Evolutionary conservation across 176 grass and related monocot species (phyloP).

Genomic region (Oryza coarctata): DNA sequence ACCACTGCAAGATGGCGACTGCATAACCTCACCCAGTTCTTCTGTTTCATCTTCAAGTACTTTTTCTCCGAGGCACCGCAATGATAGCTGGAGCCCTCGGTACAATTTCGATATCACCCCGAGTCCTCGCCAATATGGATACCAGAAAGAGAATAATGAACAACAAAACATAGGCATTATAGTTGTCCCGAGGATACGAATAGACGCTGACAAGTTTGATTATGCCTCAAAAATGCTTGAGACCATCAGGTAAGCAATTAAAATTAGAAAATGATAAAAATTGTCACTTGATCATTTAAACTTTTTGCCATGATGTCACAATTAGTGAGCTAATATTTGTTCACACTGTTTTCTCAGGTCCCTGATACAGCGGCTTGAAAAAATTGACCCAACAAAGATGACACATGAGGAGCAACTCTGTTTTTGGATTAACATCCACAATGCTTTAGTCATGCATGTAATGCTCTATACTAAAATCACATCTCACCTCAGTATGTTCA

Average conservation of each 20-base stretch:
- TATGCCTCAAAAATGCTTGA: constrained; percentile 89
- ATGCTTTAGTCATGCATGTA: constrained; percentile 90
- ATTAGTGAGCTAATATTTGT: constrained; percentile 28
- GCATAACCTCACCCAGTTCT: constrained; percentile 43
- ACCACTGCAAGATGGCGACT: constrained; percentile 32
- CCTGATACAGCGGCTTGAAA: constrained; percentile 66
- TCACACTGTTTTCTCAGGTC: constrained; percentile 45
- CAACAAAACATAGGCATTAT: constrained; percentile 55
- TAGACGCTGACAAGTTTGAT: constrained; percentile 80
- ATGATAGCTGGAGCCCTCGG: constrained; percentile 64
- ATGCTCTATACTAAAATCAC: constrained; percentile 23
- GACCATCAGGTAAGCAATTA: constrained; percentile 64
- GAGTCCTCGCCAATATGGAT: constrained; percentile 45
- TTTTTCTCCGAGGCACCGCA: constrained; percentile 56
- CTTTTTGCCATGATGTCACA: neutral
- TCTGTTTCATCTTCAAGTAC: constrained; percentile 72
- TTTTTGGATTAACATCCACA: constrained; percentile 94
- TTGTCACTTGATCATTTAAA: neutral
- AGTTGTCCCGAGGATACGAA: constrained; percentile 68
- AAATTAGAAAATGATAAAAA: neutral
- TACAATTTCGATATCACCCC: constrained; percentile 39
- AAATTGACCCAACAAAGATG: constrained; percentile 73
- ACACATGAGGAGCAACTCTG: constrained; percentile 69
- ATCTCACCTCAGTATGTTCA: neutral
- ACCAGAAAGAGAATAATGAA: constrained; percentile 43